Base-by-base conservation (phyloP, 164 flowering plant genomes). In the Brasenia schreberi region DNA sequence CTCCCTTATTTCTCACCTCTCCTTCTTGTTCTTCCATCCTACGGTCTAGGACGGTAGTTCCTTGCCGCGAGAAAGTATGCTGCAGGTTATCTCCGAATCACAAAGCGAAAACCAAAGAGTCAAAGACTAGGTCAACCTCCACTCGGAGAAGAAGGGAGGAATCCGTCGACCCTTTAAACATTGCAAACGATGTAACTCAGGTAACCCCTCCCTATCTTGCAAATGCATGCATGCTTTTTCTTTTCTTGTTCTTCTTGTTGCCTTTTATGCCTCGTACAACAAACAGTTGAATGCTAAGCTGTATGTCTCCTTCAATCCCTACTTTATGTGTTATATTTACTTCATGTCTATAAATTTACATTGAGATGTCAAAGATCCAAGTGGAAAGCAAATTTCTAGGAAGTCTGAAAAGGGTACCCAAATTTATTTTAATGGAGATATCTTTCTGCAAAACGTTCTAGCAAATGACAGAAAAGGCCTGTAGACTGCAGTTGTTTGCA, bases 161-260 rank as follows among this genome's bases (percentile, higher is more conserved):
- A 60, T 80, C 76, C 14, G 23, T 64, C 4, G 85, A 81, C 14
- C 18, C 81, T 5, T 87, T 89, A 70, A 87, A 87, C 69, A 89
- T 89, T 59, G 96, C 96, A 5, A 89, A 89, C 18, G 87, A 89
- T 60, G 90, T 85, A 11, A 84, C 92, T 42, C 92, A 89, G 92
- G 90, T 85, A 56, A 18, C 14, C 33, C 27, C 60, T 65, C 19
- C 56, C 6, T 5, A 27, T 11, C 33, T 19, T 61, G 19, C 43
- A 14, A 49, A 49, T 49, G 16, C 16, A 14, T 7, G 10, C 10
- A 3, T 49, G 56, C 56, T 0, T 49, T 49, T 49, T 9, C 56
- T 49, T 33, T 33, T 33, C 39, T 33, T 33, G 39, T 33, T 33
- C 39, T 33, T 33, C 39, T 33, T 33, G 39, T 33, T 1, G 39